phyloP scores from a whole-genome alignment of 495 filamentous ascomycete species.

The Hypoxylon trugodes region DNA sequence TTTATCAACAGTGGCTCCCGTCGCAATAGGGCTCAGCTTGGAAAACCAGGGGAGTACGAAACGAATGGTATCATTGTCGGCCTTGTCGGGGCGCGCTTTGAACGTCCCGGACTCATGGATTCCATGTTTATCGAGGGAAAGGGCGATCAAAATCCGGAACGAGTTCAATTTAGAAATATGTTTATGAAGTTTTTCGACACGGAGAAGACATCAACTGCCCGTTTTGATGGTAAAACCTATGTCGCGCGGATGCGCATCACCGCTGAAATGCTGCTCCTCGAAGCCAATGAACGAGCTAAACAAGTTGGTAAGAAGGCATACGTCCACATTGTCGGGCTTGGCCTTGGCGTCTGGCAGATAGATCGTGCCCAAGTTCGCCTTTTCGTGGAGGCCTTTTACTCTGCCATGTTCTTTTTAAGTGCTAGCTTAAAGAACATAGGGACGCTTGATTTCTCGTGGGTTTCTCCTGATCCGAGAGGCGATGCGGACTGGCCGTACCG shows the following conservation, averaged over 20 bases:
- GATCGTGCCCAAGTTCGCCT: conserved; percentile 13
- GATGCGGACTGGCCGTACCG: too few species aligned
- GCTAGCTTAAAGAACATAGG: conserved; percentile 9
- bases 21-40: conserved; percentile 10
- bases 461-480: too few species aligned
- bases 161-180: conserved; percentile 29
- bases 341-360: conserved; percentile 47
- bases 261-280: conserved; percentile 42
- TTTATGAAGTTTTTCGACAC: conserved; percentile 34
- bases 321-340: conserved; percentile 49
- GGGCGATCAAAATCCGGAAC: neutral
- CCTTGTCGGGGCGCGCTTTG: conserved; percentile 42
- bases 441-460: conserved; percentile 33
- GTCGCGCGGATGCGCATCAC: conserved; percentile 43
- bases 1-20: conserved; percentile 43
- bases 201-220: neutral
- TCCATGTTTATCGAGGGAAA: conserved; percentile 11
- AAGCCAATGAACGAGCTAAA: conserved; percentile 42
- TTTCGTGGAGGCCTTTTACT: conserved; percentile 41
- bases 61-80: conserved; percentile 41
- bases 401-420: neutral
- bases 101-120: conserved; percentile 38
- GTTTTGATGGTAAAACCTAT: conserved; percentile 35
- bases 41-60: conserved; percentile 20
- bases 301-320: conserved; percentile 39